Conservation (phyloP, 2,329 filamentous ascomycete species). For the Trichoderma sp. region DNA sequence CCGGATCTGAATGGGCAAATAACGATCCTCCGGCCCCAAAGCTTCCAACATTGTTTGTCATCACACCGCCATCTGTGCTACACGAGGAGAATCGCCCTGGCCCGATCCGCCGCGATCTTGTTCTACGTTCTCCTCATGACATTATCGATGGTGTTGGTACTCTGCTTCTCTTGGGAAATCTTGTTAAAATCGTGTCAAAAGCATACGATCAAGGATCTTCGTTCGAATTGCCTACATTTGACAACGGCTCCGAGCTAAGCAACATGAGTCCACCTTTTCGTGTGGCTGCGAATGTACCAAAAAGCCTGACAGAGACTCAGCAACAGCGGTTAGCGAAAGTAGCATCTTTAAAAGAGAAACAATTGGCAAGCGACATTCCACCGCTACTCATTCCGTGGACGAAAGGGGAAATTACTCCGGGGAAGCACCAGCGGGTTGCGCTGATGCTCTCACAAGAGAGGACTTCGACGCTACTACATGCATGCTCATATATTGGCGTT, state of each 20-base stretch:
- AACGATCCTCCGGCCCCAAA: not conserved
- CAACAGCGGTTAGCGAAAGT: not conserved
- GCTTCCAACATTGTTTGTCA: not conserved
- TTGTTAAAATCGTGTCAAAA: not conserved
- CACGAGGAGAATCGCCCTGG: not conserved
- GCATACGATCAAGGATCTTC: not conserved
- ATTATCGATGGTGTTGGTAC: not conserved
- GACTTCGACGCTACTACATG: conserved; percentile 23
- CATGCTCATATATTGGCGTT: conserved; percentile 23
- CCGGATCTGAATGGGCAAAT: not conserved
- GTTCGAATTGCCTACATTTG: not conserved
- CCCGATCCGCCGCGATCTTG: not conserved
- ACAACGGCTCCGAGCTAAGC: not conserved
- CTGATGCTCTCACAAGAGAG: conserved; percentile 21
- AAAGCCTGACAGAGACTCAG: not conserved
- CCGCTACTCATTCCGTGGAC: not conserved
- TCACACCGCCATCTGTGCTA: not conserved
- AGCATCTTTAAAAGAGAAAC: not conserved
- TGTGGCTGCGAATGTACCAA: not conserved
- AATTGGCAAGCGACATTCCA: not conserved
- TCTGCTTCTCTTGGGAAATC: not conserved
- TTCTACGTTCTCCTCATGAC: not conserved
- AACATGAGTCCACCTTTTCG: not conserved
- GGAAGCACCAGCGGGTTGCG: conserved; percentile 27
- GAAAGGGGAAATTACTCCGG: not conserved